Evolutionary conservation across 129 eudicot species (phyloP).

Genomic region (Mikania micrantha): DNA sequence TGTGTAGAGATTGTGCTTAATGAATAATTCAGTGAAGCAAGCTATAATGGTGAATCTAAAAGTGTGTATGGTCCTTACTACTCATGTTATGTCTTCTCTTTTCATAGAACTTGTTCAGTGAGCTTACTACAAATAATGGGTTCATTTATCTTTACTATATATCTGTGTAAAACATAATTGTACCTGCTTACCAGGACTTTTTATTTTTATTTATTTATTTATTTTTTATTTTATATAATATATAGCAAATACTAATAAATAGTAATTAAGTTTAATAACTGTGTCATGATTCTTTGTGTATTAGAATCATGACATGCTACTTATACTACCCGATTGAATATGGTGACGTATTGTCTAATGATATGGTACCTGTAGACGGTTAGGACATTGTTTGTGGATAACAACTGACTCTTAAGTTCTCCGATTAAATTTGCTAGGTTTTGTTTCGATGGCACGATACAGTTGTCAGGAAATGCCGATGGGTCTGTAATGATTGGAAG

Average conservation of each 20-base stretch:
- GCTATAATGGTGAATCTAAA: background rate
- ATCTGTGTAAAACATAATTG: background rate
- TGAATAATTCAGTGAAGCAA: background rate
- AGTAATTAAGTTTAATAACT: background rate
- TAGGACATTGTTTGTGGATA: background rate
- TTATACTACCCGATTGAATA: no score
- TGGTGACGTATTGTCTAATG: background rate
- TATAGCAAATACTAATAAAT: background rate
- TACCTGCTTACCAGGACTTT: background rate
- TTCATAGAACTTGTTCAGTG: background rate
- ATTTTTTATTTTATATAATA: no score
- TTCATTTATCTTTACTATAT: background rate
- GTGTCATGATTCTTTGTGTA: no score
- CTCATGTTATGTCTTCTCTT: background rate
- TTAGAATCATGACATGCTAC: no score
- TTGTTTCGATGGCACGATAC: background rate
- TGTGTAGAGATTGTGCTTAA: conserved; percentile 1
- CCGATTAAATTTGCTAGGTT: background rate
- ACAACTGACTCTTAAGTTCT: no score
- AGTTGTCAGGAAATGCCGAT: background rate
- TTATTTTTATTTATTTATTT: no score
- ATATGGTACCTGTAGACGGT: background rate
- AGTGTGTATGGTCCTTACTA: background rate
- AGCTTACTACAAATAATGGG: background rate
- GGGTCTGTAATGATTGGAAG: background rate